phyloP scores from a whole-genome alignment of 1,284 basidiomycete genomes.

The Gymnopus androsaceus region DNA sequence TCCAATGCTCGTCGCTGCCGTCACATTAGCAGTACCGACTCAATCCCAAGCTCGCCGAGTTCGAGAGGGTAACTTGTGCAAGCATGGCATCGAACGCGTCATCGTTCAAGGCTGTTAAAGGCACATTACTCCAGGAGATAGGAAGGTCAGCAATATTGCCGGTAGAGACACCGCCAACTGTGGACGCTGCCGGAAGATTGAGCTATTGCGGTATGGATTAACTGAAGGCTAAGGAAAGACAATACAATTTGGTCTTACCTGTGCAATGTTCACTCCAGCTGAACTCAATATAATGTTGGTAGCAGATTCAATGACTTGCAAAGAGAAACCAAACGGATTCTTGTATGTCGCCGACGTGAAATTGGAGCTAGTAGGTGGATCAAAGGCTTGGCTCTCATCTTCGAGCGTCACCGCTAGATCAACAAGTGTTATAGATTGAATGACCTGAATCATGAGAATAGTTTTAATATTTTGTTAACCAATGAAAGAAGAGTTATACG shows the following conservation, averaged over 20 bases:
- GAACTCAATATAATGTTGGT: constrained; percentile 56
- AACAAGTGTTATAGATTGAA: constrained; percentile 64
- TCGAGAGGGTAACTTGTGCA: constrained; percentile 55
- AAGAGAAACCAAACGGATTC: constrained; percentile 78
- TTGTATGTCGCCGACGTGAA: constrained; percentile 66
- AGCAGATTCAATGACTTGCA: constrained; percentile 62
- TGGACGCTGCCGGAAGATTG: constrained; percentile 50
- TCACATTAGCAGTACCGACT: constrained; percentile 63
- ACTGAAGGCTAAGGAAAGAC: constrained; percentile 5
- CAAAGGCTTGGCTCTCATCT: constrained; percentile 54
- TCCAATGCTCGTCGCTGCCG: constrained; percentile 67
- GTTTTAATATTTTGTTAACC: too few relatives aligned
- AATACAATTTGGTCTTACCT: constrained; percentile 36
- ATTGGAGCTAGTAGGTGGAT: constrained; percentile 61
- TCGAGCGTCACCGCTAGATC: constrained; percentile 63
- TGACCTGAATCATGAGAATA: constrained; percentile 44
- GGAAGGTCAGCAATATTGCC: constrained; percentile 62
- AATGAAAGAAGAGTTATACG: constrained; percentile 14
- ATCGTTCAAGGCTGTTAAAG: constrained; percentile 57
- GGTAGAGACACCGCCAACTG: constrained; percentile 65
- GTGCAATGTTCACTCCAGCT: constrained; percentile 55
- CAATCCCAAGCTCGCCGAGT: constrained; percentile 49
- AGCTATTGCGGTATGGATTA: constrained; percentile 40
- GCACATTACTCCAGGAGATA: constrained; percentile 58
- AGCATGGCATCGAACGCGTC: constrained; percentile 61